These are phyloP conservation scores for Globisporangium cystogenes DNA, from an alignment of 352 stramenopile genomes.

Conservation along the genomic window DNA sequence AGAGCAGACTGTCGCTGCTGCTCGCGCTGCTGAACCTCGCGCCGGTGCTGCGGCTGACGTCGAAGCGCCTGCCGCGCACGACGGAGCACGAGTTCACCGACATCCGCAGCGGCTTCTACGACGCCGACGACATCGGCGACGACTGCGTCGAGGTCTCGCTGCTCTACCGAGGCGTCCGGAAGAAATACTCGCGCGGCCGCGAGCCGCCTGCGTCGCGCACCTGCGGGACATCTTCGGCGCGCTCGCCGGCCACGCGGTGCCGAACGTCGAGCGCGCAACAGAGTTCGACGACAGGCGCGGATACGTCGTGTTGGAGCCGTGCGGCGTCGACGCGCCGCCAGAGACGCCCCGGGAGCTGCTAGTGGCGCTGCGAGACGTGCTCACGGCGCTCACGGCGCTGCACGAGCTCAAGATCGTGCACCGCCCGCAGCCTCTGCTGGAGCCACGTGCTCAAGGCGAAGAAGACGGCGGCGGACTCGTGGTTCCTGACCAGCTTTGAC, in stretches of 20 bases:
- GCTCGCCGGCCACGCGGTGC: constrained; percentile 7
- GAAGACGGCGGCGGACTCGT: no score
- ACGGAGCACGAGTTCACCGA: not conserved
- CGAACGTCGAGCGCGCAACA: constrained; percentile 6
- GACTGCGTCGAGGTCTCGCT: not conserved
- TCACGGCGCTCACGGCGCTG: constrained; percentile 9
- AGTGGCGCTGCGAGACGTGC: constrained; percentile 14
- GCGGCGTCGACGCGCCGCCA: not conserved
- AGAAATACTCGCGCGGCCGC: not conserved
- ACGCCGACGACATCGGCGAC: no score
- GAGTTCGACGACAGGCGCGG: constrained; percentile 10
- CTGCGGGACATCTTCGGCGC: constrained; percentile 7
- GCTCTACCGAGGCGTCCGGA: not conserved
- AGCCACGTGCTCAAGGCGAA: no score
- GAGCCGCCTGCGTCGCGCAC: constrained; percentile 1
- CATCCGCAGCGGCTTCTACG: no score
- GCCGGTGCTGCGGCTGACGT: not conserved
- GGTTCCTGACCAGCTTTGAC: no score
- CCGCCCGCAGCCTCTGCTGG: no score
- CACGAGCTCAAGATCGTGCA: constrained; percentile 12
- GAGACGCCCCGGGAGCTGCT: constrained; percentile 7
- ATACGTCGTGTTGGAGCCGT: constrained; percentile 8
- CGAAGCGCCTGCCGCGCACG: not conserved
- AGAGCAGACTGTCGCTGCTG: not conserved
- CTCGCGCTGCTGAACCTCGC: constrained; percentile 3